Conservation (phyloP, 371 early-diverging fungal genomes). For the Circinella umbellata region DNA sequence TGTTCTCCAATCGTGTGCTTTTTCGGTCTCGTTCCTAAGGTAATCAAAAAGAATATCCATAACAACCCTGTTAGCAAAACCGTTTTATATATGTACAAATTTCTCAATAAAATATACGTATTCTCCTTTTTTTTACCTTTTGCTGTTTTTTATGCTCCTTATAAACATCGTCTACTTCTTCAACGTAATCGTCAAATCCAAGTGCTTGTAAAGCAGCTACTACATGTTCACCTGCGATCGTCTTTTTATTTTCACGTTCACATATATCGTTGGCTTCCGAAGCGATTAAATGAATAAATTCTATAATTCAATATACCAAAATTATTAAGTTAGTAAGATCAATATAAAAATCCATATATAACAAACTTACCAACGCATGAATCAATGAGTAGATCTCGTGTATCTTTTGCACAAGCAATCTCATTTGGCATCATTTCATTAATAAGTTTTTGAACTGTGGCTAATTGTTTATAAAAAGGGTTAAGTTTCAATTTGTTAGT, state of each 20-base stretch:
- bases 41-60: not conserved
- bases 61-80: too few relatives aligned
- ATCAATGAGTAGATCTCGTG: constrained; percentile 92
- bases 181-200: constrained; percentile 93
- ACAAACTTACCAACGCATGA: constrained; percentile 85
- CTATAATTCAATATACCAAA: constrained; percentile 38
- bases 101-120: too few relatives aligned
- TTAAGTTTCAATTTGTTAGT: too few relatives aligned
- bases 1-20: constrained; percentile 85
- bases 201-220: constrained; percentile 87
- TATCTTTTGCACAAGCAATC: constrained; percentile 92
- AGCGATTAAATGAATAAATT: constrained; percentile 93
- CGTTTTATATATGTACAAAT: too few relatives aligned
- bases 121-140: constrained; percentile 56
- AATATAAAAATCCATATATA: not conserved
- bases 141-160: constrained; percentile 89
- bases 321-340: not conserved
- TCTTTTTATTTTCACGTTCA: constrained; percentile 97
- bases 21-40: constrained; percentile 87
- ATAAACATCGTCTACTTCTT: constrained; percentile 87
- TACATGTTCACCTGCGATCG: constrained; percentile 98
- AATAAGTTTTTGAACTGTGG: constrained; percentile 97
- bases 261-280: constrained; percentile 97
- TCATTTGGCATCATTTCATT: constrained; percentile 93
- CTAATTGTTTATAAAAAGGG: constrained; percentile 44